Evolutionary conservation across 164 flowering plant species (phyloP).

Genomic region (Cinnamomum micranthum): DNA sequence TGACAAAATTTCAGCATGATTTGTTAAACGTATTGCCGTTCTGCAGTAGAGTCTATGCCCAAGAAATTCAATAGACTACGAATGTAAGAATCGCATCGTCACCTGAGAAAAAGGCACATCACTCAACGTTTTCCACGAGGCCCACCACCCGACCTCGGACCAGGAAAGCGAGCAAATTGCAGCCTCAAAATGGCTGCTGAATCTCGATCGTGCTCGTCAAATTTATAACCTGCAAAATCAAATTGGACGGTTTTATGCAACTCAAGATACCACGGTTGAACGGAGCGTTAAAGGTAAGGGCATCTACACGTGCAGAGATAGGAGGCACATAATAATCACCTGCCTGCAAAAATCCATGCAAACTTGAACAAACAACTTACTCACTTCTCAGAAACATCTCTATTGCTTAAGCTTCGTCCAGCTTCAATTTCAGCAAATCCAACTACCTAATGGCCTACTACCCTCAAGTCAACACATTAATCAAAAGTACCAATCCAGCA

Average conservation of each 20-base stretch:
- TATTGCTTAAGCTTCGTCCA: not conserved
- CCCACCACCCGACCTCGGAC: slow-evolving; percentile 92
- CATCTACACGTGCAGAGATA: not conserved
- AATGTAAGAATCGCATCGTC: slow-evolving; percentile 21
- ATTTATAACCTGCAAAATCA: slow-evolving; percentile 87
- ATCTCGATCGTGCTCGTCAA: slow-evolving; percentile 86
- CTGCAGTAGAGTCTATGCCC: slow-evolving; percentile 14
- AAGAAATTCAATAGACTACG: slow-evolving; percentile 24
- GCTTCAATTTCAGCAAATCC: not conserved
- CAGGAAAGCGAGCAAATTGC: slow-evolving; percentile 94
- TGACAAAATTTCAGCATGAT: slow-evolving; percentile 25
- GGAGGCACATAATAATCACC: not conserved
- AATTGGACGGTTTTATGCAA: slow-evolving; percentile 44
- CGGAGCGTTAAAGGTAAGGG: slow-evolving; percentile 9
- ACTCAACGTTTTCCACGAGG: slow-evolving; percentile 73
- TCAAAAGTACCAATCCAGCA: not conserved
- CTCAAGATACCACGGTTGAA: slow-evolving; percentile 26
- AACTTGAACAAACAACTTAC: not conserved
- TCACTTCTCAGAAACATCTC: not conserved
- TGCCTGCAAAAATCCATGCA: not conserved
- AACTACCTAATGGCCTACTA: not conserved
- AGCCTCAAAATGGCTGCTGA: slow-evolving; percentile 67
- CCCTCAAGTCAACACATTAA: not conserved
- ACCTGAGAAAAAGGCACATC: slow-evolving; percentile 43
- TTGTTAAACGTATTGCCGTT: not conserved